Percentiles rank a stretch among this genome's conserved stretches.
Conservation (phyloP, 2,329 filamentous ascomycete species). For the Phialophora chinensis region DNA sequence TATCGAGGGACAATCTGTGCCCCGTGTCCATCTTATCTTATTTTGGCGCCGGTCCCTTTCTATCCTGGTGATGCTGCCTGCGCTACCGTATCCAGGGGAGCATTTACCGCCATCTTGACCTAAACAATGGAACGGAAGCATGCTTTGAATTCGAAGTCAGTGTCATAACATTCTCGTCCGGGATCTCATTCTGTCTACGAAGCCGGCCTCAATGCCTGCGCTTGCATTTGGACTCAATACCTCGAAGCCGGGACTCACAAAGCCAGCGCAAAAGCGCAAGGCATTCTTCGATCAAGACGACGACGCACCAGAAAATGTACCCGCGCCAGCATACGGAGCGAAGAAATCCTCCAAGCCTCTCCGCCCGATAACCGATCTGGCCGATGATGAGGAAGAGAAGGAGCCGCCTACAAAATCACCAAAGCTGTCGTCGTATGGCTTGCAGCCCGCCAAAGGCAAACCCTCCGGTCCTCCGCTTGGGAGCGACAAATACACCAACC, state of each 20-base stretch:
- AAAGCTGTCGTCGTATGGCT: slow-evolving; percentile 34
- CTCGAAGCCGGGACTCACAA: slow-evolving; percentile 41
- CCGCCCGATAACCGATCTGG: slow-evolving; percentile 25
- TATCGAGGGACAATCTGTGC: neutral
- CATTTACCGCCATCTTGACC: neutral
- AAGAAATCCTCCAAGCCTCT: slow-evolving; percentile 41
- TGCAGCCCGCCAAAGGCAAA: slow-evolving; percentile 38
- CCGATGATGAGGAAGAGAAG: slow-evolving; percentile 32
- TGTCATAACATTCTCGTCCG: neutral
- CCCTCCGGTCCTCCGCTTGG: slow-evolving; percentile 17
- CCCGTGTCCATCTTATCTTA: neutral
- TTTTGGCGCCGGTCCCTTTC: neutral
- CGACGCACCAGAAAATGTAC: slow-evolving; percentile 42
- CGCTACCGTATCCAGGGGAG: neutral
- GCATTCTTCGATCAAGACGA: slow-evolving; percentile 53
- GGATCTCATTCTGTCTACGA: neutral
- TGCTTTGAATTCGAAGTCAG: neutral
- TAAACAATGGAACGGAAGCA: neutral
- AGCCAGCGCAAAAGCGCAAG: slow-evolving; percentile 54
- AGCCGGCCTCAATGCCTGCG: slow-evolving; percentile 41
- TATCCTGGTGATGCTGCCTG: neutral
- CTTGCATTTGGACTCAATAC: slow-evolving; percentile 53
- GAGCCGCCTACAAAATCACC: slow-evolving; percentile 46
- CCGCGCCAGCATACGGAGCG: slow-evolving; percentile 26
- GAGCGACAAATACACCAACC: slow-evolving; percentile 49